Base-by-base conservation (phyloP, 148 eudicot genomes). In the Diospyros lotus region DNA sequence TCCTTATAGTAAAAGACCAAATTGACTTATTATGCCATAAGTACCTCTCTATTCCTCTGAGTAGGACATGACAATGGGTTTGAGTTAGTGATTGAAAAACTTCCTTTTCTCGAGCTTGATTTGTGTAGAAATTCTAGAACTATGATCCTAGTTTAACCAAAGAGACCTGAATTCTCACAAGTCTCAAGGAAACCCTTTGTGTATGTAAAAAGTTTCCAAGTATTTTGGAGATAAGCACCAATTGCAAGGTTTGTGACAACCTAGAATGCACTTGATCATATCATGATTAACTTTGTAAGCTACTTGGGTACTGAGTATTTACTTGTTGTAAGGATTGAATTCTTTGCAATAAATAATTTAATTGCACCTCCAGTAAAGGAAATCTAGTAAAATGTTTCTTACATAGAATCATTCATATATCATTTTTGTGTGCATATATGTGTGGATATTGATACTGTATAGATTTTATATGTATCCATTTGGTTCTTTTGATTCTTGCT, bases 261-360 rank as follows among this genome's bases (percentile, higher is more conserved):
- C 43, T 12, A 62, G 8, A 62, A 62, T 28, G 8, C 44, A 28
- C 13, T 62, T 62, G 43, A 62, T 62, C 66, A 28, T 62, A 62
- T 62, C 66, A 62, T 62, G 63, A 59, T 59, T 8, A 59, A 59
- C 63, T 59, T 59, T 59, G 28, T 59, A 59, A 59, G 56, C 56
- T 9, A 6, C 9, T 53, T 53, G 11, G 11, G 11, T 53, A 53
- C 10, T 53, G 11, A 53, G 56, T 53, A 53, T 53, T 53, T 53
- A 53, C 56, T 53, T 53, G 56, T 53, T 1, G 56, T 5, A 53
- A 53, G 10, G 10, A 53, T 53, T 53, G 56, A 53, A 53, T 53
- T 53, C 56, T 53, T 53, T 53, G 56, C 56, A 53, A 53, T 53
- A 53, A 2, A 9, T 53, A 53, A 48, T 4, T 28, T 48, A 48